Base-by-base conservation (phyloP, 169 alveolate genomes). In the Condylostoma magnum region DNA sequence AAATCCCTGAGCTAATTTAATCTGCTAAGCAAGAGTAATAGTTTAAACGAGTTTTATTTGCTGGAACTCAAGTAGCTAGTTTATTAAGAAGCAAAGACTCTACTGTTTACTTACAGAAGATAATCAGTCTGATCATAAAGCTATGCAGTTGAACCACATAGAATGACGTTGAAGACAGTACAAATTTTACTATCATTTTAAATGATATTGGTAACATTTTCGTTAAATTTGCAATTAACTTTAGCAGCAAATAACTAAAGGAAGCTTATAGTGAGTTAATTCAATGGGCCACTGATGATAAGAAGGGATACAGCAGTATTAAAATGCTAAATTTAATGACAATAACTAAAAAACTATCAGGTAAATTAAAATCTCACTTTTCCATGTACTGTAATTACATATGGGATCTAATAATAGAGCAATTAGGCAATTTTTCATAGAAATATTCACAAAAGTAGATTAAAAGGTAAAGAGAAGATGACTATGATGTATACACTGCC, bases 391-490 rank as follows among this genome's bases (percentile, higher is more conserved):
- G 8, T 15, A 15, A 34, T 8, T 28, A 60, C 31, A 38, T 60
- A n/a, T 18, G 36, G 18, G 71, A 60, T 10, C 33, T 60, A 0
- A 33, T 60, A n/a, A 18, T 38, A n/a, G 71, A 60, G 8, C 20
- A 20, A 0, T 2, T 60, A 12, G 27, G 31, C 18, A 41, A 36
- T 1, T n/a, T 41, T 10, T 60, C 20, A n/a, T n/a, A n/a, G 57
- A 33, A 10, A 34, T 28, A 22, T 60, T 15, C 31, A 10, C 12
- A 51, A 2, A n/a, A n/a, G 60, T n/a, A 10, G 18, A 52, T 38
- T 38, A 60, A 60, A 60, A 60, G 10, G 71, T 6, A 60, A 60
- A 41, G 43, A 55, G 31, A 41, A n/a, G 22, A 15, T 38, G 3
- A 38, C 46, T n/a, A 60, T 38, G 43, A 36, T 38, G n/a, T 31